Conservation (phyloP, 352 stramenopile genomes). For the Globisporangium apiculatum region DNA sequence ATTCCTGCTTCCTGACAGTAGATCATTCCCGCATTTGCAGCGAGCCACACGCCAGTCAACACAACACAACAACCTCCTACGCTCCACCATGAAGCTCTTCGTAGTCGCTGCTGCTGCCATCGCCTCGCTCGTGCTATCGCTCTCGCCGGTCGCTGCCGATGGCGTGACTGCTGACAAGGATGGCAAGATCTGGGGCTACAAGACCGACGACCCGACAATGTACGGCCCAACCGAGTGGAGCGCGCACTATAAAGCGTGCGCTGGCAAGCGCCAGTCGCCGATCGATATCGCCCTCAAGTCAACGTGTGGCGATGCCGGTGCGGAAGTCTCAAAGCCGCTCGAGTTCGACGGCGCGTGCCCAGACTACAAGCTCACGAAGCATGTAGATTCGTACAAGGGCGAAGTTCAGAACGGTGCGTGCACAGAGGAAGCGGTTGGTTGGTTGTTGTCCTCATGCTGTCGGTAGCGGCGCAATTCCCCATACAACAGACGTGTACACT, state of each 20-base stretch:
- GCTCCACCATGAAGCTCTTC: too few relatives aligned
- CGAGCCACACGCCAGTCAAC: too few relatives aligned
- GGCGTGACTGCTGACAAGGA: not conserved
- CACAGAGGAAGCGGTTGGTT: too few relatives aligned
- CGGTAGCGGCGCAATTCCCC: too few relatives aligned
- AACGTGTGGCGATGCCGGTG: not conserved
- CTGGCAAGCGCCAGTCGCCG: conserved; percentile 25
- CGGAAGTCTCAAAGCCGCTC: not conserved
- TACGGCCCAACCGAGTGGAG: conserved; percentile 18
- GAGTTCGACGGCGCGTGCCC: conserved; percentile 15
- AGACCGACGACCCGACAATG: conserved; percentile 11
- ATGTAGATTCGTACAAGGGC: conserved; percentile 16
- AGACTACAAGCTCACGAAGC: conserved; percentile 8
- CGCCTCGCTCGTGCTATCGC: too few relatives aligned
- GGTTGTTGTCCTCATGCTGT: too few relatives aligned
- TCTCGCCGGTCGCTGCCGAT: conserved; percentile 1
- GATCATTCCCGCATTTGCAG: too few relatives aligned
- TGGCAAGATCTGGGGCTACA: conserved; percentile 9
- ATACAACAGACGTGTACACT: too few relatives aligned
- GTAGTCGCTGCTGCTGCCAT: too few relatives aligned
- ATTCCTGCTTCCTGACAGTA: too few relatives aligned
- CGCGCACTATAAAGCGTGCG: conserved; percentile 11
- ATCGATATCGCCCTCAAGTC: conserved; percentile 9
- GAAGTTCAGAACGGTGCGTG: too few relatives aligned
- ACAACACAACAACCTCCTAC: too few relatives aligned